phyloP scores from a whole-genome alignment of 2,329 filamentous ascomycete species.

The Colletotrichum orchidophilum region DNA sequence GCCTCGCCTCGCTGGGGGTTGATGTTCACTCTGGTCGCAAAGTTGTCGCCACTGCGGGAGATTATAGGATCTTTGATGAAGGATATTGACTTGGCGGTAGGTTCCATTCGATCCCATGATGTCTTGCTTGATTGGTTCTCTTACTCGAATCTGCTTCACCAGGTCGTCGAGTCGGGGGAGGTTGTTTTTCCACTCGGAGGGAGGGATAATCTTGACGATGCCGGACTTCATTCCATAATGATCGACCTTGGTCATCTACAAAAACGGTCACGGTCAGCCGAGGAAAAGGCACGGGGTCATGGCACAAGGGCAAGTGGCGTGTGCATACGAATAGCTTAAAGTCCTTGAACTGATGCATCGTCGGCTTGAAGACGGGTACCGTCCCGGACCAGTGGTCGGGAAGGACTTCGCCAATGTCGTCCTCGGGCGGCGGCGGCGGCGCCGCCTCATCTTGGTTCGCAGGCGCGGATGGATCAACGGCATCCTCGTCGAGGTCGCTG shows the following conservation, averaged over 20 bases:
- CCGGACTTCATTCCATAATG: constrained; percentile 97
- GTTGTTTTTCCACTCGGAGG: constrained; percentile 88
- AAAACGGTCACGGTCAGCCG: constrained; percentile 40
- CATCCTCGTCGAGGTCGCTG: constrained; percentile 70
- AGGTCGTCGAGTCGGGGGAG: constrained; percentile 83
- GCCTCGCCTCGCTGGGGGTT: constrained; percentile 90
- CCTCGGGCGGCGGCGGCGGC: constrained; percentile 31
- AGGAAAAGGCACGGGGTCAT: constrained; percentile 1
- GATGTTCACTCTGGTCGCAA: constrained; percentile 94
- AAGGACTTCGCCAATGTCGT: constrained; percentile 78
- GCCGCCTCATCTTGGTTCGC: constrained; percentile 35
- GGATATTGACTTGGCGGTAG: constrained; percentile 96
- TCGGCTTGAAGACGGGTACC: constrained; percentile 94
- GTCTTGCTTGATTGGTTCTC: constrained; percentile 97
- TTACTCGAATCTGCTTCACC: constrained; percentile 90
- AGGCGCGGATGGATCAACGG: constrained; percentile 41
- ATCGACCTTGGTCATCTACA: constrained; percentile 82
- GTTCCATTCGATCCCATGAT: constrained; percentile 96
- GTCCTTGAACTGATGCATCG: constrained; percentile 92
- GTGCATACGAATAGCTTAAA: constrained; percentile 86
- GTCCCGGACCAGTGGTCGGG: constrained; percentile 92
- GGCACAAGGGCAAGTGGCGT: background rate
- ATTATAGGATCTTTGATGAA: constrained; percentile 96
- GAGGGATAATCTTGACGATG: constrained; percentile 95
- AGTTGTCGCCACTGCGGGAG: constrained; percentile 94